Conservation (phyloP, 768 basidiomycete genomes). For the Termitomyces sp. region DNA sequence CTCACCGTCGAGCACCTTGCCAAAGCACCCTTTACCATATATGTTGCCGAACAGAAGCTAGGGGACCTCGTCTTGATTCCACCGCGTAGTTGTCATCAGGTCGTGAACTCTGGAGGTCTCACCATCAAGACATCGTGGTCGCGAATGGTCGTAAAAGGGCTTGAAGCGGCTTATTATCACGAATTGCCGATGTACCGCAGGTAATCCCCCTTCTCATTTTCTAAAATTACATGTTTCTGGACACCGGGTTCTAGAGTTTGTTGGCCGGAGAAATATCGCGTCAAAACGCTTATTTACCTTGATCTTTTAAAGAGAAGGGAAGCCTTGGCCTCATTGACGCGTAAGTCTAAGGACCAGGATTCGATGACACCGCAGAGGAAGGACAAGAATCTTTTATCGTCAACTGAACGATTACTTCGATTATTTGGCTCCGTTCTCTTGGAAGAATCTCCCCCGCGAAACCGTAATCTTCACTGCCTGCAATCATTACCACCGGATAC, state of each 20-base stretch:
- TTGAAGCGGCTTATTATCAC: conserved; percentile 55
- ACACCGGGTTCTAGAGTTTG: conserved; percentile 51
- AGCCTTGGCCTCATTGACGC: not conserved
- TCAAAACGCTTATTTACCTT: conserved; percentile 61
- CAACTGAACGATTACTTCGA: conserved; percentile 30
- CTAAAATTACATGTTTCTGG: not conserved
- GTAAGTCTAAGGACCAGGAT: not conserved
- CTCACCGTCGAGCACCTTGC: conserved; percentile 58
- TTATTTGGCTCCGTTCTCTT: conserved; percentile 47
- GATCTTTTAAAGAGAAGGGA: conserved; percentile 32
- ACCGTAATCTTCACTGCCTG: conserved; percentile 17
- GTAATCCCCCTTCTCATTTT: conserved; percentile 28
- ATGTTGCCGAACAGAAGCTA: conserved; percentile 63
- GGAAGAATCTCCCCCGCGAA: conserved; percentile 34
- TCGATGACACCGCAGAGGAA: not conserved
- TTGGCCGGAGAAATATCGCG: conserved; percentile 67
- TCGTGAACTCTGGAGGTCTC: conserved; percentile 73
- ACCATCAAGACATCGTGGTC: conserved; percentile 87
- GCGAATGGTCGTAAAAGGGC: conserved; percentile 65
- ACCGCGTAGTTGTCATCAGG: conserved; percentile 77
- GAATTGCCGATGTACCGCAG: conserved; percentile 79
- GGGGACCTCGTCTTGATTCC: conserved; percentile 83
- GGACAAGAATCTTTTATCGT: conserved; percentile 6
- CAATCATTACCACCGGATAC: not conserved
- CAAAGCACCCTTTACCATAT: conserved; percentile 62